Evolutionary conservation across 2,329 filamentous ascomycete species (phyloP), one percentile per base, ranked within the genome.

Genomic region (Calonectria pteridis): DNA sequence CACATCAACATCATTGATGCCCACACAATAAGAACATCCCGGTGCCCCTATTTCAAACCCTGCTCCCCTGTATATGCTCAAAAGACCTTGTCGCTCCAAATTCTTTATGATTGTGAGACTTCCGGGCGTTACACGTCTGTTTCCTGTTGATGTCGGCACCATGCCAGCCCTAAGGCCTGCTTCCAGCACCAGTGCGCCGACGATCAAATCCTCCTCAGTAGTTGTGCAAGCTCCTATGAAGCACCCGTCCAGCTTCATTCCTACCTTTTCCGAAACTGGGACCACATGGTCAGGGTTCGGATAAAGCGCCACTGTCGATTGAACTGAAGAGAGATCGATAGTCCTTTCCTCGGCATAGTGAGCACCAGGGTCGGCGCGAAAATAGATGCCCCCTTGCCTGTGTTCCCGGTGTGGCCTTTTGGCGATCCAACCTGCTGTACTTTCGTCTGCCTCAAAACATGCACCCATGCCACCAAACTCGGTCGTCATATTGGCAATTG

Each of bases 391-490:
- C 5, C 55, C 55, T 18, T 59, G 33, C 7, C 55, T 18, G 9
- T 59, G 55, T 26, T 59, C 55, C 9, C 33, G n/a, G 14, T 59
- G 55, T 28, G 55, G n/a, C 4, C 55, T 35, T 28, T 59, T 40
- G n/a, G 31, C 33, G 11, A 59, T 59, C 55, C 55, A 59, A 16
- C 33, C n/a, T 28, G 55, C 33, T 4, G 55, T 59, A 16, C 33
- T 26, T 40, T 59, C 33, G 9, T 59, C 55, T 1, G 55, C 55
- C 23, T 59, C 55, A 28, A 59, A 59, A 20, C 55, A 59, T 37
- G 55, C 33, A 9, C 55, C 55, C 55, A 59, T 59, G 10, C 55
- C 55, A 40, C 55, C 55, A 40, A 59, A 59, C n/a, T 59, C 55
- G 3, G 55, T 59, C 16, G 55, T 59, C 55, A 59, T 59, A 23